These are phyloP conservation scores for Meira miltonrushii DNA, from an alignment of 1,284 basidiomycete genomes.

Conservation along the genomic window DNA sequence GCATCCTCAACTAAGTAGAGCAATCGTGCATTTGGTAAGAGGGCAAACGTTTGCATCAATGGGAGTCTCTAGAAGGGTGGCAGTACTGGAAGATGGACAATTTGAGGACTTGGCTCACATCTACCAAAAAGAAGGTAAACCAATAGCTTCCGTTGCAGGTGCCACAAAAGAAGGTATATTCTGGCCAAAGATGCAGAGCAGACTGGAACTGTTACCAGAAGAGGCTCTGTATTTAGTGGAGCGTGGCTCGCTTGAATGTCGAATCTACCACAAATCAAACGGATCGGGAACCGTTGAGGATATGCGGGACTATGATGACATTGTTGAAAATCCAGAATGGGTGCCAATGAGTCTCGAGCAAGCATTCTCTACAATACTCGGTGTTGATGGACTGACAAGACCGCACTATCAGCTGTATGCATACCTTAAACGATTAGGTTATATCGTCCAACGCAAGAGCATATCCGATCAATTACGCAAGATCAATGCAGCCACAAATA, in stretches of 20 bases:
- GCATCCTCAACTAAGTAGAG: conserved; percentile 29
- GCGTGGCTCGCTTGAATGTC: conserved; percentile 60
- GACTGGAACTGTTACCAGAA: conserved; percentile 78
- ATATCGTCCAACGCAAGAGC: conserved; percentile 69
- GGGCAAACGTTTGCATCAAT: conserved; percentile 42
- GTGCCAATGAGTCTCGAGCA: conserved; percentile 78
- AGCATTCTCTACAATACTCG: conserved; percentile 76
- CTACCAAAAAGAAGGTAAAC: neutral
- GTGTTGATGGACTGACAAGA: conserved; percentile 64
- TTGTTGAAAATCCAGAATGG: conserved; percentile 55
- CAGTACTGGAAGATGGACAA: conserved; percentile 3
- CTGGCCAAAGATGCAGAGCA: conserved; percentile 5
- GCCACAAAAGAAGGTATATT: conserved; percentile 14
- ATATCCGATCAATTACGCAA: conserved; percentile 23
- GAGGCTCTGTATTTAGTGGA: conserved; percentile 89
- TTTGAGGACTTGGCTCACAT: neutral
- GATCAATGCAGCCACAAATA: conserved; percentile 6
- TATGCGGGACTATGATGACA: conserved; percentile 19
- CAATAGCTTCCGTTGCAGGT: conserved; percentile 1
- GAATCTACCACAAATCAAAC: conserved; percentile 59
- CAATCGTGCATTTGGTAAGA: conserved; percentile 32
- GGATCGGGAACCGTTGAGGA: conserved; percentile 18
- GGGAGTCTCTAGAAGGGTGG: conserved; percentile 25
- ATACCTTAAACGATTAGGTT: conserved; percentile 84
- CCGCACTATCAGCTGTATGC: conserved; percentile 91